phyloP scores from a whole-genome alignment of 108 stramenopile genomes.

The Schizochytrium sp. region DNA sequence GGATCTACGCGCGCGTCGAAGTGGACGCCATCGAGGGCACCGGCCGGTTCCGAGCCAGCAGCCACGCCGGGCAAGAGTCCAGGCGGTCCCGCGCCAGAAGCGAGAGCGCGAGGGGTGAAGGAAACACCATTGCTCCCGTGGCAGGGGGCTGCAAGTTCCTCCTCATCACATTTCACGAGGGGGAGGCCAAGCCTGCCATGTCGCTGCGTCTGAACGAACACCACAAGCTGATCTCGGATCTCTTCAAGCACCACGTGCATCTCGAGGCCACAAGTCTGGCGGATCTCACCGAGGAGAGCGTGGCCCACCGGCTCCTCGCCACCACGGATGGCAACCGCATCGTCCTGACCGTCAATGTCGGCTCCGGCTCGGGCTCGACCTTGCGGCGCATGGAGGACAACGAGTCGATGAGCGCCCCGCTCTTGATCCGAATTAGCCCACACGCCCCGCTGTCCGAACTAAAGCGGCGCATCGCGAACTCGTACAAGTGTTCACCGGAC shows the following conservation, averaged over 20 bases:
- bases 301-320: neutral
- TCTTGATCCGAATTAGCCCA: neutral
- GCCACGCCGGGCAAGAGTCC: neutral
- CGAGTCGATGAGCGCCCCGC: neutral
- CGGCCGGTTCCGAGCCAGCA: neutral
- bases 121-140: neutral
- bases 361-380: neutral
- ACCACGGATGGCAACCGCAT: neutral
- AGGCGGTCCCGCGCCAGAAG: neutral
- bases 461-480: neutral
- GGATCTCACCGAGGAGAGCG: neutral
- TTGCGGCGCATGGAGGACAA: neutral
- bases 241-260: neutral
- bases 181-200: neutral
- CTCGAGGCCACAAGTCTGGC: neutral
- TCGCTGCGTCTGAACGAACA: neutral
- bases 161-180: neutral
- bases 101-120: neutral
- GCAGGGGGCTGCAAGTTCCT: slow-evolving; percentile 6
- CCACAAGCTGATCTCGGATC: neutral
- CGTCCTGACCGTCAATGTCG: neutral
- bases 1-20: slow-evolving; percentile 8
- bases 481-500: neutral
- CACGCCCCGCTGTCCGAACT: neutral
- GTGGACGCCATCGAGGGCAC: slow-evolving; percentile 7